phyloP scores from a whole-genome alignment of 2,329 filamentous ascomycete genomes.

The Diaporthe velutina region DNA sequence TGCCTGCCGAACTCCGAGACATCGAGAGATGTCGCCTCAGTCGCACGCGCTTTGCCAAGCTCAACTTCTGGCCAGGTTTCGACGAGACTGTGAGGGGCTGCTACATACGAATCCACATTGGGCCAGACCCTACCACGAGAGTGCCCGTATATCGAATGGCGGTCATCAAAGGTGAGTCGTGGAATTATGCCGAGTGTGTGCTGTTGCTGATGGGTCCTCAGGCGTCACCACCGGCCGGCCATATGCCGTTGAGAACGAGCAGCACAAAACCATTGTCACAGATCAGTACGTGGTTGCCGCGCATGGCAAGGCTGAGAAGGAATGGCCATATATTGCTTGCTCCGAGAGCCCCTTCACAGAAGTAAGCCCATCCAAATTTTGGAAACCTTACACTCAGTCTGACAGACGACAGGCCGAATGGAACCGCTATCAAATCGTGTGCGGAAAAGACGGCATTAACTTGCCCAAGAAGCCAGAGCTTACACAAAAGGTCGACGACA shows the following conservation, averaged over 20 bases:
- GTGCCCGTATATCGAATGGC: slow-evolving; percentile 89
- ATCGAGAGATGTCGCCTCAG: slow-evolving; percentile 87
- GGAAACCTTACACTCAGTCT: neutral
- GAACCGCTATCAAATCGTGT: slow-evolving; percentile 82
- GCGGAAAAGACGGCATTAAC: slow-evolving; percentile 78
- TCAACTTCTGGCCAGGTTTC: slow-evolving; percentile 94
- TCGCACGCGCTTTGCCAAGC: slow-evolving; percentile 86
- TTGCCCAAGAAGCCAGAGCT: slow-evolving; percentile 81
- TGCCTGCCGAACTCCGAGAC: slow-evolving; percentile 81
- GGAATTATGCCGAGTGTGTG: neutral
- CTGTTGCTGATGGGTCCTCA: slow-evolving; percentile 53
- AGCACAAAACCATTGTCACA: slow-evolving; percentile 83
- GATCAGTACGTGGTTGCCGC: slow-evolving; percentile 87
- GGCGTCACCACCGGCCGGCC: slow-evolving; percentile 83
- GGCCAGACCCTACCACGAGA: slow-evolving; percentile 79
- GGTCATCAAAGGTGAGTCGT: slow-evolving; percentile 79
- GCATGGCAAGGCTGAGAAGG: slow-evolving; percentile 85
- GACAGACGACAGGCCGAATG: slow-evolving; percentile 73
- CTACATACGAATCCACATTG: slow-evolving; percentile 87
- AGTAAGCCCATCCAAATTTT: slow-evolving; percentile 58
- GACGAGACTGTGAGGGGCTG: slow-evolving; percentile 85
- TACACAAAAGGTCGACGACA: slow-evolving; percentile 79
- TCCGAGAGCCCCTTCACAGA: slow-evolving; percentile 90
- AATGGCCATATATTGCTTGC: slow-evolving; percentile 91
- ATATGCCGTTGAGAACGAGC: slow-evolving; percentile 82